These are phyloP conservation scores for Gossypium australe DNA, from an alignment of 345 rosid species.

Conservation along the genomic window DNA sequence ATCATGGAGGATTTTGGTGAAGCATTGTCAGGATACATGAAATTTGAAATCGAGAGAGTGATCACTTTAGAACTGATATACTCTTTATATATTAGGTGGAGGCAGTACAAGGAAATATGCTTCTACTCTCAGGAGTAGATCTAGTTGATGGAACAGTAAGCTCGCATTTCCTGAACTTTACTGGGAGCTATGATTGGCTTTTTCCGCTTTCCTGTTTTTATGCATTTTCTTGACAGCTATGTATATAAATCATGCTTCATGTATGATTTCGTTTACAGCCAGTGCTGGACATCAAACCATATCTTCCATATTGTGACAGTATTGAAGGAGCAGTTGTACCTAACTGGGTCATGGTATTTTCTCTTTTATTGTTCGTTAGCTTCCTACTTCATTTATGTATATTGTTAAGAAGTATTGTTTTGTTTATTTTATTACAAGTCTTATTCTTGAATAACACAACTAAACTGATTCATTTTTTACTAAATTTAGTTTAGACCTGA, in stretches of 20 bases:
- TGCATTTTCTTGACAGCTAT: conserved; percentile 2
- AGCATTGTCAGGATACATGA: not conserved
- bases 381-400: not conserved
- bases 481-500: not conserved
- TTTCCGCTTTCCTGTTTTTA: not conserved
- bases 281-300: conserved; percentile 80
- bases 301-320: conserved; percentile 82
- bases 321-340: conserved; percentile 70
- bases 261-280: conserved; percentile 41
- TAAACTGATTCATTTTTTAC: not conserved
- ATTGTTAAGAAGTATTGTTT: not conserved
- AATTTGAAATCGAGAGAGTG: not conserved
- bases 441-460: not conserved
- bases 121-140: conserved; percentile 87
- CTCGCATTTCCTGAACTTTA: conserved; percentile 8
- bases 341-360: conserved; percentile 68
- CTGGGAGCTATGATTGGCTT: not conserved
- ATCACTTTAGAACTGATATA: not conserved
- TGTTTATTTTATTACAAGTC: not conserved
- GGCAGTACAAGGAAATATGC: conserved; percentile 56
- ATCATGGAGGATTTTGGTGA: not conserved
- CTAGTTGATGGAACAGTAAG: conserved; percentile 94
- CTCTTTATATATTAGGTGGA: conserved; percentile 48
- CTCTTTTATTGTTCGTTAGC: conserved; percentile 10
- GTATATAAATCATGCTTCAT: not conserved